Evolutionary conservation across 768 basidiomycete species (phyloP), one percentile per base, ranked within the genome.

Genomic region (Suillus weaverae): DNA sequence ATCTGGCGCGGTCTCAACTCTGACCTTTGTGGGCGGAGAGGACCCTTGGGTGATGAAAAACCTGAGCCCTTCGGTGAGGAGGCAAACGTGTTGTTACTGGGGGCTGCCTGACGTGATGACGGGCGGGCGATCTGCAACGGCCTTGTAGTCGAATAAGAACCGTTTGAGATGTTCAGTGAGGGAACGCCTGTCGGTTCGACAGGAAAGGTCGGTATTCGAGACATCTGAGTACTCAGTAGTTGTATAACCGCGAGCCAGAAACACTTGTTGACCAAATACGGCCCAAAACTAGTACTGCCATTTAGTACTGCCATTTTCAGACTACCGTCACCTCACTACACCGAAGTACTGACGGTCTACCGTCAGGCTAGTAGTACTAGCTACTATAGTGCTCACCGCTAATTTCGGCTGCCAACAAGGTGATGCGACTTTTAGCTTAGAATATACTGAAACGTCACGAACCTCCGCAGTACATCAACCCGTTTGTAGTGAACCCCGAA

Each of bases 1-100:
- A 77, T 74, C 63, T 80, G 77, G 39, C 87, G 82, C 61, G 78
- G 79, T 72, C 90, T 82, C 46, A 87, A 76, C 57, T 89, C 90
- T 16, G 89, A 91, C 71, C 89, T 79, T 71, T 86, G 85, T 16
- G 90, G 90, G 55, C 89, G 84, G 59, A 84, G 79, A 20, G 89
- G 89, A 20, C 84, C 85, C 66, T 78, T 77, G 11, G 82, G 78
- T 16, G 81, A 77, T 51, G 81, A 74, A 64, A 80, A 80, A 41
- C 78, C 74, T 63, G 79, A 74, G 60, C 74, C 71, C 63, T 75
- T 80, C 63, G 82, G 81, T 32, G 80, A 67, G 20, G 82, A 73
- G 41, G 72, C 50, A 51, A 76, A 71, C 41, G 79, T 68, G 65
- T 73, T 68, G 73, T 80, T 85, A 70, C 77, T 81, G 62, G 85